These are phyloP conservation scores for Phytophthora crassamura DNA, from an alignment of 352 stramenopile genomes.

Conservation along the genomic window DNA sequence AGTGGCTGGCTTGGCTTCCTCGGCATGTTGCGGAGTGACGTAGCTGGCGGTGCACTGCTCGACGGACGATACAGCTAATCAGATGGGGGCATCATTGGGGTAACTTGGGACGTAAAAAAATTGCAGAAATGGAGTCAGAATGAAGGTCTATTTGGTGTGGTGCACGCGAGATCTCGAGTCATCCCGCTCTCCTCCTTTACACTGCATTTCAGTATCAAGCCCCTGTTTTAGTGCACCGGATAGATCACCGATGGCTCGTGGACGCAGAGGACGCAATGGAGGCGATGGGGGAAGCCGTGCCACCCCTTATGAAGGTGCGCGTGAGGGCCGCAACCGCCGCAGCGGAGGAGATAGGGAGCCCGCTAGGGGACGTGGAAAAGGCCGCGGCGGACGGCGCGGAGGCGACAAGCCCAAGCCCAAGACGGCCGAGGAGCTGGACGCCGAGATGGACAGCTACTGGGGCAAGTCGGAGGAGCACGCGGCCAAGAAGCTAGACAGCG, in stretches of 20 bases:
- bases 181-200: slow-evolving; percentile 5
- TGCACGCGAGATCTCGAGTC: neutral
- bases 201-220: slow-evolving; percentile 22
- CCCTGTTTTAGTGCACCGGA: neutral
- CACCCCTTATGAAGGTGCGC: slow-evolving; percentile 53
- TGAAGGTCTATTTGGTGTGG: slow-evolving; percentile 13
- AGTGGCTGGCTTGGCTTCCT: slow-evolving; percentile 16
- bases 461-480: slow-evolving; percentile 87
- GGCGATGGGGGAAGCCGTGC: slow-evolving; percentile 34
- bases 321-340: slow-evolving; percentile 36
- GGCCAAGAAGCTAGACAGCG: slow-evolving; percentile 80
- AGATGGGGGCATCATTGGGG: neutral
- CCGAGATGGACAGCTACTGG: slow-evolving; percentile 90
- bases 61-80: slow-evolving; percentile 1
- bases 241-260: slow-evolving; percentile 41
- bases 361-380: slow-evolving; percentile 29
- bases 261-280: slow-evolving; percentile 42
- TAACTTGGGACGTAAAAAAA: neutral
- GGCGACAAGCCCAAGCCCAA: slow-evolving; percentile 71
- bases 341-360: slow-evolving; percentile 22
- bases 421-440: slow-evolving; percentile 82
- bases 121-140: slow-evolving; percentile 4
- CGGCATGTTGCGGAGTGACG: slow-evolving; percentile 16
- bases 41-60: slow-evolving; percentile 13
- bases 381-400: slow-evolving; percentile 26